Conservation (phyloP, 495 filamentous ascomycete species). For the Hapsidospora chrysogenum region DNA sequence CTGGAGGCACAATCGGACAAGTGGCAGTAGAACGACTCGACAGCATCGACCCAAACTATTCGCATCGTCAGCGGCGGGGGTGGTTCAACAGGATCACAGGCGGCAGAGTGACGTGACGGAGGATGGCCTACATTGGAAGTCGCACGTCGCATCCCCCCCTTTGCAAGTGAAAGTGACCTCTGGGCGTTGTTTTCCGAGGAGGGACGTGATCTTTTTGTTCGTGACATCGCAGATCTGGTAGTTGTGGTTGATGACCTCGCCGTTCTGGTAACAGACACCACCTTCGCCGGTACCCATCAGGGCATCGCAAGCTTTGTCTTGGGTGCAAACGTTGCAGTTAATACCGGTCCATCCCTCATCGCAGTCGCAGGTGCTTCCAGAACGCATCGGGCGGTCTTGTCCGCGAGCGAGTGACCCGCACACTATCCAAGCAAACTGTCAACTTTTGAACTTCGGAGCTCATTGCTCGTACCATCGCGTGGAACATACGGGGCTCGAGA, state of each 20-base stretch:
- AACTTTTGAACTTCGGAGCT: too few species aligned
- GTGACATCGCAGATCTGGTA: constrained; percentile 97
- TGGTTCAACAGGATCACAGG: constrained; percentile 21
- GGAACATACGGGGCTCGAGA: constrained; percentile 45
- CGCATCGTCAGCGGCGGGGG: too few species aligned
- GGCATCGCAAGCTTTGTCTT: constrained; percentile 64
- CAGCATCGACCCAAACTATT: constrained; percentile 87
- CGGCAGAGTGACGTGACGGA: neutral
- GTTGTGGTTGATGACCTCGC: constrained; percentile 81
- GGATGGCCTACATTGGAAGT: constrained; percentile 66
- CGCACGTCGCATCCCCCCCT: constrained; percentile 54
- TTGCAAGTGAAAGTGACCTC: constrained; percentile 91
- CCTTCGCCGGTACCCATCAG: constrained; percentile 64
- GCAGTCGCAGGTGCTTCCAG: constrained; percentile 59
- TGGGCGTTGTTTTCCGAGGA: constrained; percentile 66
- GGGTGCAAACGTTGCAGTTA: constrained; percentile 93
- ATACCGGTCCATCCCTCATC: constrained; percentile 94
- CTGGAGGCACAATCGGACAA: constrained; percentile 65
- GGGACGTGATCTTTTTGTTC: constrained; percentile 75
- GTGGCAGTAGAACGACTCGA: constrained; percentile 91
- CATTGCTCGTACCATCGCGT: too few species aligned
- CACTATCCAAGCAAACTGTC: constrained; percentile 24
- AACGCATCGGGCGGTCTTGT: constrained; percentile 50
- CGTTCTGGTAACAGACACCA: constrained; percentile 82
- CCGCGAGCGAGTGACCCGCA: constrained; percentile 81